phyloP scores from a whole-genome alignment of 2,329 filamentous ascomycete genomes.

The Fusarium heterosporum region DNA sequence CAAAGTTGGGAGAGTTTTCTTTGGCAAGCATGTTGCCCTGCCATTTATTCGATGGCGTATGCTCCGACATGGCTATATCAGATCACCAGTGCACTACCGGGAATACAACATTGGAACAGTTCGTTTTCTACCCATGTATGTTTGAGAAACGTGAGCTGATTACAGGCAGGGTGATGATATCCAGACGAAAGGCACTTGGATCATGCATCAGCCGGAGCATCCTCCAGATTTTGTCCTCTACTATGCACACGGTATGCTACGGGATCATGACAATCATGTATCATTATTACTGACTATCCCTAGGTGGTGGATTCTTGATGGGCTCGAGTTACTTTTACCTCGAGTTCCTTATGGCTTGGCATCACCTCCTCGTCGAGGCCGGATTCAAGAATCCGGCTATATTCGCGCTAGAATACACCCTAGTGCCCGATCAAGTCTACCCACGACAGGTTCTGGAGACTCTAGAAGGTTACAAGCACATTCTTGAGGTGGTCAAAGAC shows the following conservation, averaged over 20 bases:
- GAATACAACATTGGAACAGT: conserved; percentile 57
- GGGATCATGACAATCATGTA: neutral
- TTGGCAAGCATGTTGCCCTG: conserved; percentile 77
- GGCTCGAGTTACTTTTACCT: conserved; percentile 86
- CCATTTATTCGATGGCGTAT: conserved; percentile 82
- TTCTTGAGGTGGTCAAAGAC: conserved; percentile 68
- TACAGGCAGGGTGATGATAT: conserved; percentile 54
- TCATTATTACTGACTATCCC: conserved; percentile 12
- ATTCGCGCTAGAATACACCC: conserved; percentile 82
- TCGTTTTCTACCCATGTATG: conserved; percentile 1
- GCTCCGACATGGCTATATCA: conserved; percentile 75
- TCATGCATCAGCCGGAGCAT: conserved; percentile 68
- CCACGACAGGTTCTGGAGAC: conserved; percentile 80
- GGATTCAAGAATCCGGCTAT: conserved; percentile 82
- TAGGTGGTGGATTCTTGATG: conserved; percentile 85
- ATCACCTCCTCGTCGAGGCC: conserved; percentile 70
- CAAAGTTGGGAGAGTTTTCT: conserved; percentile 78
- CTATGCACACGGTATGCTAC: conserved; percentile 76
- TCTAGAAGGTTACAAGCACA: conserved; percentile 76
- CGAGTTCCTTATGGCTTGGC: conserved; percentile 82
- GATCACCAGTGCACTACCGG: conserved; percentile 72
- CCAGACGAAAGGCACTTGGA: conserved; percentile 74
- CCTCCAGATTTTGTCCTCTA: conserved; percentile 83
- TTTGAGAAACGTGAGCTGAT: neutral
- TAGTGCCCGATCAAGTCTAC: conserved; percentile 79